Conservation (phyloP, 129 eudicot species). For the Tanacetum coccineum region DNA sequence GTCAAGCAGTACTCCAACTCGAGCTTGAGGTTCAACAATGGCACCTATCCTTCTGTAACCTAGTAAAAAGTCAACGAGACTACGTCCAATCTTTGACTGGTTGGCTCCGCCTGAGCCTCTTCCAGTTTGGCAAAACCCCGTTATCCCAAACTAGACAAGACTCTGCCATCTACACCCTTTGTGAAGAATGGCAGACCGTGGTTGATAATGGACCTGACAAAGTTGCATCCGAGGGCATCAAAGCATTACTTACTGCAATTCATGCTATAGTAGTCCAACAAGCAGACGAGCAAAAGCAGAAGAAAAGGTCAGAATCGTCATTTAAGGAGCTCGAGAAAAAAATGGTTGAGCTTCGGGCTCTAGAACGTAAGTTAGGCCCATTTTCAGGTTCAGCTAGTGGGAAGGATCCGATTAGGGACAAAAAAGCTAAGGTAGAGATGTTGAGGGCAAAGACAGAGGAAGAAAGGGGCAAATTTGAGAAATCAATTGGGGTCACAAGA, state of each 20-base stretch:
- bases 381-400: slow-evolving; percentile 36
- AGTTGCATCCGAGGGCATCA: slow-evolving; percentile 91
- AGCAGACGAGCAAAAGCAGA: slow-evolving; percentile 74
- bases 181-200: slow-evolving; percentile 90
- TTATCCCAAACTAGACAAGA: slow-evolving; percentile 49
- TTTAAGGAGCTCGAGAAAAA: slow-evolving; percentile 81
- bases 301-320: slow-evolving; percentile 64
- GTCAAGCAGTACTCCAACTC: slow-evolving; percentile 84
- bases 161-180: slow-evolving; percentile 74
- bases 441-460: slow-evolving; percentile 73
- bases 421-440: slow-evolving; percentile 65
- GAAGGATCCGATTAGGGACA: slow-evolving; percentile 59
- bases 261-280: slow-evolving; percentile 84
- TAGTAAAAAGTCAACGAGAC: slow-evolving; percentile 76
- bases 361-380: slow-evolving; percentile 67
- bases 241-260: slow-evolving; percentile 52
- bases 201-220: slow-evolving; percentile 80
- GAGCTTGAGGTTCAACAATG: slow-evolving; percentile 91
- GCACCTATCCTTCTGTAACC: slow-evolving; percentile 80
- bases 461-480: slow-evolving; percentile 74
- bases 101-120: slow-evolving; percentile 97
- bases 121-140: slow-evolving; percentile 58
- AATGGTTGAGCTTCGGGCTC: slow-evolving; percentile 51
- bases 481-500: slow-evolving; percentile 62
- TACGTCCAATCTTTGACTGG: slow-evolving; percentile 80